Evolutionary conservation across 768 basidiomycete genomes (phyloP), one percentile per base, ranked within the genome.

Genomic region (Clathrus columnatus): DNA sequence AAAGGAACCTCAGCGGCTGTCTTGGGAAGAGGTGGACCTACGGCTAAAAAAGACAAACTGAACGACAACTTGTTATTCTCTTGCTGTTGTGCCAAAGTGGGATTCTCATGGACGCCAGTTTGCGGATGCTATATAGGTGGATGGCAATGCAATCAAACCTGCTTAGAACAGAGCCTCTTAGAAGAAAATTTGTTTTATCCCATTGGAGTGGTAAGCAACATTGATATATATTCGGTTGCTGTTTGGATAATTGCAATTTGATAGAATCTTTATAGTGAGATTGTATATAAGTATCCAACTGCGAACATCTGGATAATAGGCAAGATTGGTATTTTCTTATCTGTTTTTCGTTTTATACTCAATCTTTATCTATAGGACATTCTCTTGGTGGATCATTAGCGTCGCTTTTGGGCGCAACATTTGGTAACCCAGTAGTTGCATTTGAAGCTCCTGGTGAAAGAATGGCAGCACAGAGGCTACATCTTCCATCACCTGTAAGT

Each of bases 11-110:
- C 89, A 1, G 83, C 87, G 1, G 75, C 76, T 8, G 71, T 85
- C 7, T 77, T 84, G 63, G 76, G 89, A 7, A 82, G 81, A 17
- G 85, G 87, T 2, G 91, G 92, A 4, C 84, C 88, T 11, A 96
- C 94, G 7, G 77, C 81, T 41, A 78, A 75, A 63, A 96, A 87
- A 68, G 95, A 98, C 73, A 95, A 93, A 70, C 69, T 85, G 56
- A 98, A 98, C 69, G 94, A 97, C 63, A 98, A 95, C 64, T 72
- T 94, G n/a, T 71, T 98, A 29, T 95, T 95, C 72, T 87, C 91
- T 4, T 98, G 95, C 69, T 98, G 95, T 68, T 98, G 95, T 63
- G 94, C 92, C 1, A 78, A 87, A 6, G 89, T 97, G n/a, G 91
- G 88, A 29, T 89, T 91, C 51, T 90, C 90, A 0, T 98, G 95